Conservation (phyloP, 371 early-diverging fungal species). For the Umbelopsis sp. region DNA sequence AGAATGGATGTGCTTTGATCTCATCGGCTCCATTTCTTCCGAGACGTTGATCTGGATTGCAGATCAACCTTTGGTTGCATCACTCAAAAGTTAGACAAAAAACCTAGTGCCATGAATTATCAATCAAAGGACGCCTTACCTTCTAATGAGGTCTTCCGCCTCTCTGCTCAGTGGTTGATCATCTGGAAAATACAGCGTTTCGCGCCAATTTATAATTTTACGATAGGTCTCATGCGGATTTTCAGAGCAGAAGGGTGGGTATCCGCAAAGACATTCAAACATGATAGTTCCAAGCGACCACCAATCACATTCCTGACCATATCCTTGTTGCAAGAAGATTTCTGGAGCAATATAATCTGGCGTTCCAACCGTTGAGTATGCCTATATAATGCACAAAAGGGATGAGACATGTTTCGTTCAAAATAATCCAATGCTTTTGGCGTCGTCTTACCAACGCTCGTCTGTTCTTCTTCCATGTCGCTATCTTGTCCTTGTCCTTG, state of each 20-base stretch:
- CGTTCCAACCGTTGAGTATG: constrained; percentile 95
- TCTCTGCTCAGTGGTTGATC: constrained; percentile 91
- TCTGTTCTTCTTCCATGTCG: constrained; percentile 97
- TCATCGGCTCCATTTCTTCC: constrained; percentile 82
- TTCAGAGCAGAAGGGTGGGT: constrained; percentile 97
- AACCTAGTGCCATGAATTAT: not conserved
- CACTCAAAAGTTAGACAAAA: no score
- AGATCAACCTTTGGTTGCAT: constrained; percentile 66
- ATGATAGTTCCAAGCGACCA: constrained; percentile 99
- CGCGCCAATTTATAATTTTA: constrained; percentile 96
- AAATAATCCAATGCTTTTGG: no score
- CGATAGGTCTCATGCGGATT: constrained; percentile 96
- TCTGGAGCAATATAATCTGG: constrained; percentile 99
- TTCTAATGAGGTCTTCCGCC: constrained; percentile 90
- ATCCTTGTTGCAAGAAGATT: constrained; percentile 91
- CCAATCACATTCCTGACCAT: constrained; percentile 98
- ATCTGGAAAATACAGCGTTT: constrained; percentile 88
- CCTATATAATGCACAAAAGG: constrained; percentile 32
- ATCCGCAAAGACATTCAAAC: constrained; percentile 96
- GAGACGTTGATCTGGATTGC: constrained; percentile 83
- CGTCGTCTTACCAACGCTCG: constrained; percentile 64
- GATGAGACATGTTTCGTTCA: not conserved
- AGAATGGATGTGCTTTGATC: constrained; percentile 95
- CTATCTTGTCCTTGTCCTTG: constrained; percentile 78
- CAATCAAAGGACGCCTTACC: constrained; percentile 42